Base-by-base conservation (phyloP, 116 monocot species). In the Iris pallida region DNA sequence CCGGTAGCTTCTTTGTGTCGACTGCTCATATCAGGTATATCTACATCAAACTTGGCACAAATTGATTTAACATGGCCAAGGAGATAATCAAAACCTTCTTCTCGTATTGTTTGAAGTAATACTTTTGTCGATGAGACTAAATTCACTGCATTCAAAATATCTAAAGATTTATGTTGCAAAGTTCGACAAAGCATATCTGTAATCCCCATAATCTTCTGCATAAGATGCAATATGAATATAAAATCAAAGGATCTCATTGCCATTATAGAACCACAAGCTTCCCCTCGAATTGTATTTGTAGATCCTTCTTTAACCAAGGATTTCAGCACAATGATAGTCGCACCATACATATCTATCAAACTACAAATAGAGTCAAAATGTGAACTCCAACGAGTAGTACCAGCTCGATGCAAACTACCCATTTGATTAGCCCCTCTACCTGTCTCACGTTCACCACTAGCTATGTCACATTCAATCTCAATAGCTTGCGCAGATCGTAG, bases 101-200 rank as follows among this genome's bases (percentile, higher is more conserved):
- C 30, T 30, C 30, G 30, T 30, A 30, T 0, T 30, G 30, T 3
- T 30, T 30, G 3, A 30, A 30, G 30, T 30, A 30, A 30, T 30
- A 30, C 30, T 30, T 30, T 30, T 30, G 30, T 68, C 15, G 11
- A 16, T 10, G 0, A 20, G 5, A 20, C 46, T 4, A 55, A 40
- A 68, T 45, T 20, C 56, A 68, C 45, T 0, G 44, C 68, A 68
- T 57, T 68, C 17, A 45, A 53, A 7, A 68, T 68, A 45, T 68
- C 55, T 16, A 56, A 56, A 55, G 12, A 42, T 44, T 68, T 10
- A 6, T n/a, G 8, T 55, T 68, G 47, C 4, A 18, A 58, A 14
- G 12, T 6, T 40, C 58, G 42, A 15, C 13, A 61, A 45, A 43
- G 44, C 10, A 43, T n/a, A 15, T 15, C 0, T 2, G 61, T 61